phyloP scores from a whole-genome alignment of 2,329 filamentous ascomycete genomes.

The Pezicula rhizophila region DNA sequence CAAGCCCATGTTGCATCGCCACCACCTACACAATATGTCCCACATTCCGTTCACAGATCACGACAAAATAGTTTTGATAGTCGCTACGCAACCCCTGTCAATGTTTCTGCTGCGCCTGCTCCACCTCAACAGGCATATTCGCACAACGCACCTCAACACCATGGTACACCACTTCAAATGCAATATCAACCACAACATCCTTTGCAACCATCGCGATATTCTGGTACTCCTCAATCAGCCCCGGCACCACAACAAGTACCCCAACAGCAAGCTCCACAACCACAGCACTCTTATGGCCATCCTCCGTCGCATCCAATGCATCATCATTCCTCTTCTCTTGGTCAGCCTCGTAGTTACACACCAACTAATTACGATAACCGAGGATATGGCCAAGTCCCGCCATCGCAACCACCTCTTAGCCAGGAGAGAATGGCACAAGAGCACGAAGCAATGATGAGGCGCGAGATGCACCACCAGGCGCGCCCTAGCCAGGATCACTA shows the following conservation, averaged over 20 bases:
- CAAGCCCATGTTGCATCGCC: conserved; percentile 21
- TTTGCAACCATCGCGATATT: conserved; percentile 25
- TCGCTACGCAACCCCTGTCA: conserved; percentile 12
- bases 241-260: conserved; percentile 39
- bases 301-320: conserved; percentile 40
- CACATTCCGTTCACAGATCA: conserved; percentile 21
- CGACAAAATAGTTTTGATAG: conserved; percentile 26
- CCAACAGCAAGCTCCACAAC: conserved; percentile 31
- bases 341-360: conserved; percentile 23
- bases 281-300: conserved; percentile 38
- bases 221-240: conserved; percentile 29
- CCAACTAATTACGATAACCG: conserved; percentile 22
- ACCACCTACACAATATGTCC: conserved; percentile 17
- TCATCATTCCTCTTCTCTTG: conserved; percentile 39
- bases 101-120: conserved; percentile 15
- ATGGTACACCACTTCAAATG: conserved; percentile 5
- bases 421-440: conserved; percentile 19
- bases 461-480: conserved; percentile 19
- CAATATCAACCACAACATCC: conserved; percentile 14
- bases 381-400: conserved; percentile 34
- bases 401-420: conserved; percentile 18
- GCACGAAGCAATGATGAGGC: conserved; percentile 21
- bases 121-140: conserved; percentile 18
- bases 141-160: conserved; percentile 15
- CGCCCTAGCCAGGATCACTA: conserved; percentile 11